These are phyloP conservation scores for Geosiphon pyriformis DNA, from an alignment of 192 early-diverging fungal species.

Conservation along the genomic window DNA sequence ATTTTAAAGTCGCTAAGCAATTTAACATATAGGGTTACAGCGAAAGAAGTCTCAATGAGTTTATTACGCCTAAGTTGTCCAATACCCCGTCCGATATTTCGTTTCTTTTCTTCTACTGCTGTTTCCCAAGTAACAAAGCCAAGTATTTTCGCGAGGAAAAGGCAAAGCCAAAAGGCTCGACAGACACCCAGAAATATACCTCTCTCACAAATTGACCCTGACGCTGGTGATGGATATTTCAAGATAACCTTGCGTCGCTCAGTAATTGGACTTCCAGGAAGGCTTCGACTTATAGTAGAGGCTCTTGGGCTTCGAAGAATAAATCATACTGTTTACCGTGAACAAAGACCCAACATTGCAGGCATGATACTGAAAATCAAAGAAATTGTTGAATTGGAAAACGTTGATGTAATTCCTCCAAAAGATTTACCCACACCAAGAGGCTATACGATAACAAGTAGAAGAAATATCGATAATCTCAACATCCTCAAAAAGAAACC, in stretches of 20 bases:
- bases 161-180: neutral
- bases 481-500: too few species aligned
- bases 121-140: too few species aligned
- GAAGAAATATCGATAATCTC: neutral
- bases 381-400: slow-evolving; percentile 43
- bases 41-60: too few species aligned
- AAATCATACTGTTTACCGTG: slow-evolving; percentile 40
- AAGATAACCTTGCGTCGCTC: slow-evolving; percentile 45
- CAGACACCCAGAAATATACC: neutral
- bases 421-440: slow-evolving; percentile 6
- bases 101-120: too few species aligned
- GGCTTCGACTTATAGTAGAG: slow-evolving; percentile 26
- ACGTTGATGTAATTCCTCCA: slow-evolving; percentile 35
- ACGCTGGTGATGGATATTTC: slow-evolving; percentile 23
- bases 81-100: too few species aligned
- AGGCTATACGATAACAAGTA: slow-evolving; percentile 20
- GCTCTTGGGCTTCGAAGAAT: slow-evolving; percentile 35
- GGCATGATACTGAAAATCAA: slow-evolving; percentile 49
- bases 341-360: slow-evolving; percentile 39
- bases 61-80: too few species aligned
- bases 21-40: too few species aligned
- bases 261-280: slow-evolving; percentile 38
- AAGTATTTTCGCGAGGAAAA: too few species aligned
- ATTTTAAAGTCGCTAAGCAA: too few species aligned
- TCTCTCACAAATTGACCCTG: neutral